phyloP scores from a whole-genome alignment of 495 filamentous ascomycete species.

The Penicillium coprophilum region DNA sequence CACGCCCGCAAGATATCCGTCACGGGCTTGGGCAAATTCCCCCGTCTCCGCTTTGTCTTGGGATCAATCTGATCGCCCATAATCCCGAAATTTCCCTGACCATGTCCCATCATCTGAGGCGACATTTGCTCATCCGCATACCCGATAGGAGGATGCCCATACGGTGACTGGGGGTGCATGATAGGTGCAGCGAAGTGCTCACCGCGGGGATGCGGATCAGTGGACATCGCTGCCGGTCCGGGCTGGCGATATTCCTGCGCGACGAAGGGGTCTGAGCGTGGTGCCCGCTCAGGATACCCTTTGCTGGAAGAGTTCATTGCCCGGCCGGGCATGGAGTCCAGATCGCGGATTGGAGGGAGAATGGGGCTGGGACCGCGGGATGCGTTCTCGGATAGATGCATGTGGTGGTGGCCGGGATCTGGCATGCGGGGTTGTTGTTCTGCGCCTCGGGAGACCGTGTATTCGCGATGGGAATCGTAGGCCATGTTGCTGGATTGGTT shows the following conservation, averaged over 20 bases:
- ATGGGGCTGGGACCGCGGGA: conserved; percentile 42
- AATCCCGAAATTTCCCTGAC: conserved; percentile 46
- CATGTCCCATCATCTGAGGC: conserved; percentile 30
- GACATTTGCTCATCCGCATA: conserved; percentile 40
- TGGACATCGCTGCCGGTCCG: conserved; percentile 24
- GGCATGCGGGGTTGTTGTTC: conserved; percentile 20
- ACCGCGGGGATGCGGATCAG: conserved; percentile 28
- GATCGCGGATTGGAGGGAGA: conserved; percentile 45
- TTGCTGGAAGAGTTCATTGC: conserved; percentile 19
- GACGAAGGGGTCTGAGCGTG: conserved; percentile 33
- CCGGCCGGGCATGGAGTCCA: conserved; percentile 39
- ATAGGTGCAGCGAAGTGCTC: conserved; percentile 31
- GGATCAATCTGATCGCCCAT: conserved; percentile 46
- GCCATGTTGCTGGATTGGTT: conserved; percentile 21
- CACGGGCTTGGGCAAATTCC: conserved; percentile 83
- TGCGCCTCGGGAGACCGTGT: conserved; percentile 24
- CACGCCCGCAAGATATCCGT: conserved; percentile 80
- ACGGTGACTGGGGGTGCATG: conserved; percentile 33
- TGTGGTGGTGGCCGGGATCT: conserved; percentile 19
- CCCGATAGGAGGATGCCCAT: conserved; percentile 32
- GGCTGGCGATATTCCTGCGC: conserved; percentile 30
- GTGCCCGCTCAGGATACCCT: conserved; percentile 33
- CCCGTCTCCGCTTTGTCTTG: conserved; percentile 63
- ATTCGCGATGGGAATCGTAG: conserved; percentile 34
- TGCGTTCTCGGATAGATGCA: conserved; percentile 21